Base-by-base conservation (phyloP, 495 filamentous ascomycete genomes). In the Collariella sp. region DNA sequence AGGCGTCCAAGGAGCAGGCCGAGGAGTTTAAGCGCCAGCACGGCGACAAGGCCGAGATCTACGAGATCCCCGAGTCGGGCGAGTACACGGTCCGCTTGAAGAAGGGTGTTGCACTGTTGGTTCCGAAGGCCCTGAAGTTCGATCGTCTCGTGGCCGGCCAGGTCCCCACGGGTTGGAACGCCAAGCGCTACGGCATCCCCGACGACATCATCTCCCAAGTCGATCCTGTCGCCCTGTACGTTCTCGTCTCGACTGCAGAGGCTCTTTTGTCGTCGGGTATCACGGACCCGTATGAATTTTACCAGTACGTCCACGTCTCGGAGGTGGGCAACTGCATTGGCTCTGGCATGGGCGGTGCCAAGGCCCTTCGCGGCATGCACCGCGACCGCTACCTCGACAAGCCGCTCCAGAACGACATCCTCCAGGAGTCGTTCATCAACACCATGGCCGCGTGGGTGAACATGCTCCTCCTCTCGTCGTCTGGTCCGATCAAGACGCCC, bases 391-490 rank as follows among this genome's bases (percentile, higher is more conserved):
- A 83, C 81, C 76, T 95, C 48, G 93, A 98, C 74, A 93, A 90
- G 72, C 93, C 93, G n/a, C 77, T 97, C 19, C 93, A 99, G 70
- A 99, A 97, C 73, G 93, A 99, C 68, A 95, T 99, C 61, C 77
- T 99, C 34, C 93, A 99, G 66, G 93, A 99, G 70, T 97, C 93
- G 4, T 99, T 99, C 79, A 97, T 99, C 78, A 99, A 99, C 73
- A 97, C 93, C 22, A 99, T 99, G 93, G 84, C 87, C 56, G 93
- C 93, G 6, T 99, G 93, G 93, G 91, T 97, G 49, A 99, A 99
- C 76, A 97, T 99, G 93, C 71, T 99, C 65, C 75, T 99, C 40
- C 71, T 99, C 51, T 97, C 93, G 13, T 96, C 94, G 15, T 96
- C 93, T 36, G 93, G 93, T 57, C 93, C 93, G 16, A 96, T 99